Base-by-base conservation (phyloP, 345 rosid genomes). In the Arabis alpina region DNA sequence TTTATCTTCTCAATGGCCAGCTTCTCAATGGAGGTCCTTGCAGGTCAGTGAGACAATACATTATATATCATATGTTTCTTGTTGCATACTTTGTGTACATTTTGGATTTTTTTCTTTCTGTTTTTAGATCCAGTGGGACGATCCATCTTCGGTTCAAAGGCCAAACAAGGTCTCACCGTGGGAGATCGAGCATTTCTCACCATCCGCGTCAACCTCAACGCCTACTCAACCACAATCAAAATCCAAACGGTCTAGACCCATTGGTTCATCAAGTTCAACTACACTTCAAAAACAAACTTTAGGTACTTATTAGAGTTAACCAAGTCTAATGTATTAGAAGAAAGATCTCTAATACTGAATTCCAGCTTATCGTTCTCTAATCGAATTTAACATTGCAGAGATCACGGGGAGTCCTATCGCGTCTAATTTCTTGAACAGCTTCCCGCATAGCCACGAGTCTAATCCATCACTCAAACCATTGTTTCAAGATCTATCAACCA, bases 101-200 rank as follows among this genome's bases (percentile, higher is more conserved):
- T 19, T 25, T 41, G 34, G 24, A 54, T 68, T 0, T 28, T 62
- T 67, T 52, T 32, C 24, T 66, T 47, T 52, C 11, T 43, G 4
- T 45, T 19, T 63, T 43, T 74, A 89, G 96, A 49, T 85, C 58
- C 91, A 87, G 80, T 90, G 93, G 96, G 96, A 90, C 77, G 96
- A 87, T 72, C 77, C 91, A 56, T 84, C 93, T 74, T 62, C 81
- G 1, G 77, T 82, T 72, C 84, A 73, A 66, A 85, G 96, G 81
- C 96, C 92, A 60, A 83, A 85, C 47, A 84, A 82, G 77, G 92
- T 89, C 76, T 89, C 96, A 64, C 83, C 90, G 34, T 89, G 96
- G 96, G 96, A 89, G 70, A 84, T 89, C 28, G 96, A 89, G 70
- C 87, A 90, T 70, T 80, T 79, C 61, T 71, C 72, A 45, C 57